Percentiles rank a stretch among this genome's conserved stretches.
phyloP scores from a whole-genome alignment of 805 yeast species.

The Allodekkera sacchari region DNA sequence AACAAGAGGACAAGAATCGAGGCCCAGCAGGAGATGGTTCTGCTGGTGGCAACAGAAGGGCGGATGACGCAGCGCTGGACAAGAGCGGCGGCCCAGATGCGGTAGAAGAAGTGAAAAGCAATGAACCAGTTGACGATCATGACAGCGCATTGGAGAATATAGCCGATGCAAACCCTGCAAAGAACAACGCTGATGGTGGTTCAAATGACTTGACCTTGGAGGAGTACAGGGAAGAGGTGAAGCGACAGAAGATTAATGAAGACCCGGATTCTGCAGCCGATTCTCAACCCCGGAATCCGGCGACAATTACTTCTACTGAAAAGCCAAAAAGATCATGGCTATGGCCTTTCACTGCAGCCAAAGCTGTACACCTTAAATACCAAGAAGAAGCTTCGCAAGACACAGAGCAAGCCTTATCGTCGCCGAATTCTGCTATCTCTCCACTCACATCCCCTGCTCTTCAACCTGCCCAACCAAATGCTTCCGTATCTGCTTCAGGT shows the following conservation, averaged over 20 bases:
- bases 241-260: slow-evolving; percentile 6
- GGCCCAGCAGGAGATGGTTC: neutral
- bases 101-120: neutral
- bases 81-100: neutral
- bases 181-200: neutral
- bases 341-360: too few relatives aligned
- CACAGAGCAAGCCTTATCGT: too few relatives aligned
- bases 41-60: neutral
- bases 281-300: too few relatives aligned
- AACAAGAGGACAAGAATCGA: neutral
- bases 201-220: slow-evolving; percentile 16
- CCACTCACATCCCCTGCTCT: too few relatives aligned
- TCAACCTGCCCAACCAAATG: too few relatives aligned
- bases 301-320: too few relatives aligned
- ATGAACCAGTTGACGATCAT: neutral
- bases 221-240: slow-evolving; percentile 17
- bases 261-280: too few relatives aligned
- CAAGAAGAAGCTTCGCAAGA: too few relatives aligned
- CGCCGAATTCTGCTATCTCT: too few relatives aligned
- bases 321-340: too few relatives aligned
- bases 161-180: neutral
- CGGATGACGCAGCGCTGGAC: neutral
- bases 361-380: too few relatives aligned
- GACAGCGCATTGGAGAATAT: neutral
- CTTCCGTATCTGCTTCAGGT: too few relatives aligned